These are phyloP conservation scores for Kwoniella dendrophila DNA, from an alignment of 768 basidiomycete genomes.

Conservation along the genomic window DNA sequence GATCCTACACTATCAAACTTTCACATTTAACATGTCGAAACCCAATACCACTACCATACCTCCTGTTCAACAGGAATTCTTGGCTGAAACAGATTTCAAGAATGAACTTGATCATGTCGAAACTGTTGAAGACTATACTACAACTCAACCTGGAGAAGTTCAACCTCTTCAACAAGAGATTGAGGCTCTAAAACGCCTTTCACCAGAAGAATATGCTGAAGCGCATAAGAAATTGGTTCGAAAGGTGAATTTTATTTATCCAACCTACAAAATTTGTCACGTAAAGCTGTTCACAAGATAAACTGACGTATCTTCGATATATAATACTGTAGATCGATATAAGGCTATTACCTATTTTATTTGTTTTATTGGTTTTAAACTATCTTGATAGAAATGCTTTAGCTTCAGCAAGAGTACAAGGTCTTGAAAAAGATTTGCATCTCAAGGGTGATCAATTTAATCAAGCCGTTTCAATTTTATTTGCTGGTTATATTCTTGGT, in stretches of 20 bases:
- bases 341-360: slow-evolving; percentile 33
- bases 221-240: slow-evolving; percentile 31
- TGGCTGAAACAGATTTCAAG: slow-evolving; percentile 21
- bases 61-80: not conserved
- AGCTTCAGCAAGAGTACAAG: slow-evolving; percentile 43
- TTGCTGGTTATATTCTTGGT: slow-evolving; percentile 45
- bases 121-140: not conserved
- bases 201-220: slow-evolving; percentile 26
- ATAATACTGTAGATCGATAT: slow-evolving; percentile 29
- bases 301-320: not conserved
- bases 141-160: not conserved
- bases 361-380: slow-evolving; percentile 33
- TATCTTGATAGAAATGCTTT: slow-evolving; percentile 45
- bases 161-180: slow-evolving; percentile 24
- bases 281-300: too few relatives aligned
- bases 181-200: slow-evolving; percentile 12
- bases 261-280: not conserved
- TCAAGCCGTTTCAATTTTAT: slow-evolving; percentile 42
- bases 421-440: slow-evolving; percentile 41
- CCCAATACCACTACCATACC: not conserved
- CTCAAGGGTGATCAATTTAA: slow-evolving; percentile 38
- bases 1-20: not conserved
- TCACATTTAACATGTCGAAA: slow-evolving; percentile 6
- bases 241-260: slow-evolving; percentile 23
- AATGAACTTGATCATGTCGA: slow-evolving; percentile 20